phyloP scores from a whole-genome alignment of 176 grass and related monocot species.

The Bonia amplexicaulis region DNA sequence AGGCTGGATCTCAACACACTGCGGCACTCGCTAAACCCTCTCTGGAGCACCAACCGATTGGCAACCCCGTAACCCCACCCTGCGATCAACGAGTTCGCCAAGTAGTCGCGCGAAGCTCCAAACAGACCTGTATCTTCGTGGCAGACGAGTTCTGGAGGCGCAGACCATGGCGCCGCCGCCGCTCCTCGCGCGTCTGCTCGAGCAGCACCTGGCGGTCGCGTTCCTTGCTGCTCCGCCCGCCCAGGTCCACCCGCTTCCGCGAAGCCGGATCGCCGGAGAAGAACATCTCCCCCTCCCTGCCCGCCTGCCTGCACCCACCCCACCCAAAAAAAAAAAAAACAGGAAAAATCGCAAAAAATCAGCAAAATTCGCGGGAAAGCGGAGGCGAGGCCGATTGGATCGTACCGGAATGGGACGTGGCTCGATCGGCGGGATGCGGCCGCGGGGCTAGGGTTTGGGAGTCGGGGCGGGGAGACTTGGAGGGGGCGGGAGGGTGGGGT shows the following conservation, averaged over 20 bases:
- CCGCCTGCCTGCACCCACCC: not conserved
- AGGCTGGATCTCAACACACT: not conserved
- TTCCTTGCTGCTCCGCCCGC: conserved; percentile 92
- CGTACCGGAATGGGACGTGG: not conserved
- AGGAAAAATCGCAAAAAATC: not conserved
- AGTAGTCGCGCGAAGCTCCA: not conserved
- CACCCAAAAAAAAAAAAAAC: conserved; percentile 12
- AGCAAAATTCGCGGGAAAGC: not conserved
- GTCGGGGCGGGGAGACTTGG: not conserved
- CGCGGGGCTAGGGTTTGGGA: conserved; percentile 27
- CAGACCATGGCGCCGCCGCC: conserved; percentile 48
- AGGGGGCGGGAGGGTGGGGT: no score
- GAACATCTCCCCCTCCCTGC: conserved; percentile 47
- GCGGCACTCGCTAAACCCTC: conserved; percentile 13
- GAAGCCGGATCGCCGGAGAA: conserved; percentile 85
- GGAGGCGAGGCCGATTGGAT: conserved; percentile 12
- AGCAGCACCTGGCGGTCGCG: conserved; percentile 86
- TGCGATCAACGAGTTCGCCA: not conserved
- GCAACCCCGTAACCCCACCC: not conserved
- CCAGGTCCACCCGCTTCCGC: conserved; percentile 83
- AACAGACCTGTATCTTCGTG: conserved; percentile 85
- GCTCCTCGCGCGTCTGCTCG: conserved; percentile 78
- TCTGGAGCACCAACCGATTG: not conserved
- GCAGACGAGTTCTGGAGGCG: conserved; percentile 74
- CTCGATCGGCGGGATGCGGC: not conserved